Conservation (phyloP, 2,329 filamentous ascomycete genomes). For the Penicillium olsonii region DNA sequence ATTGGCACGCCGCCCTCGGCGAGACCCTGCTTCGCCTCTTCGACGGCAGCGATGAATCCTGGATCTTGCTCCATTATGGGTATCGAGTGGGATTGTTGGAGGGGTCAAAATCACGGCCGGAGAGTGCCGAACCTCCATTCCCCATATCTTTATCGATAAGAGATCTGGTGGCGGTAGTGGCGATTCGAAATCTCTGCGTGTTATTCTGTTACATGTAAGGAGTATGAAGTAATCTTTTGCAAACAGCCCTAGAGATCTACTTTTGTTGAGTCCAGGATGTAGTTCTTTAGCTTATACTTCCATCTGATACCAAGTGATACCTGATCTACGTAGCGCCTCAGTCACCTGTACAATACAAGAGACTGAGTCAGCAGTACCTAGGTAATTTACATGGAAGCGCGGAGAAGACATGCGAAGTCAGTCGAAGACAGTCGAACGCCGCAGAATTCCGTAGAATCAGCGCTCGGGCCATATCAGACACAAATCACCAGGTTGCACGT, state of each 20-base stretch:
- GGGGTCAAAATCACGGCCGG: constrained; percentile 9
- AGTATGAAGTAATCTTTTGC: too few relatives aligned
- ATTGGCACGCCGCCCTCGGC: constrained; percentile 62
- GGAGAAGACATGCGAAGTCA: constrained; percentile 30
- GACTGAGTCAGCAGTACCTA: constrained; percentile 16
- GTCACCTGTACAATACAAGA: not conserved
- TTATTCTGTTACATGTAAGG: constrained; percentile 2
- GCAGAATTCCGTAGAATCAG: constrained; percentile 29
- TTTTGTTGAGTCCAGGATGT: too few relatives aligned
- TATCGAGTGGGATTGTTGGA: not conserved
- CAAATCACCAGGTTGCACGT: constrained; percentile 14
- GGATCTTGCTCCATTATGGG: constrained; percentile 42
- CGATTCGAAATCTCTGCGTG: constrained; percentile 6
- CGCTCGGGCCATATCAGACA: constrained; percentile 29
- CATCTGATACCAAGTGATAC: too few relatives aligned
- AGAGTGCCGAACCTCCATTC: constrained; percentile 15
- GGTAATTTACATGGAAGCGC: constrained; percentile 14
- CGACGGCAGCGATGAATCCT: constrained; percentile 60
- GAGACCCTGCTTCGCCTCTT: constrained; percentile 57
- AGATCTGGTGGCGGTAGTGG: constrained; percentile 10
- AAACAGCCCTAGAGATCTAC: too few relatives aligned
- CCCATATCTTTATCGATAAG: constrained; percentile 32
- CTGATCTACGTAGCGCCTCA: too few relatives aligned
- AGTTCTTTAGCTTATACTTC: too few relatives aligned
- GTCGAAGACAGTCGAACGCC: constrained; percentile 37